Conservation (phyloP, 345 rosid species). For the Hypericum androsaemum region DNA sequence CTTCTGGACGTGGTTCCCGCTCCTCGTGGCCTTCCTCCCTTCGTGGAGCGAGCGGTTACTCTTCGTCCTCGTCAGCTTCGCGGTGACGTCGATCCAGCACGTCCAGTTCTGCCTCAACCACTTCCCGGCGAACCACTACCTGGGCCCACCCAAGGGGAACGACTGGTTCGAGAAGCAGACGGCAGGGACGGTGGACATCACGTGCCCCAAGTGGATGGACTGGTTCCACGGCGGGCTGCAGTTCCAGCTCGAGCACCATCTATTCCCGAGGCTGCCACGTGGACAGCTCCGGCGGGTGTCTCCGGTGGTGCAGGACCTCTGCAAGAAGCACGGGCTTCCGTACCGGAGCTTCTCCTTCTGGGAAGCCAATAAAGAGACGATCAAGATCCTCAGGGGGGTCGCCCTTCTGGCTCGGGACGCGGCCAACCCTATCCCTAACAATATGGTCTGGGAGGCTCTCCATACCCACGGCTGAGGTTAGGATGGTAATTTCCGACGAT, state of each 20-base stretch:
- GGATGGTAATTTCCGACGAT: not conserved
- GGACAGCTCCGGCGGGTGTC: slow-evolving; percentile 64
- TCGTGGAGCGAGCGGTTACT: slow-evolving; percentile 63
- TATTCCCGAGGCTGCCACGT: slow-evolving; percentile 86
- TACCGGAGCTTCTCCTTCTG: slow-evolving; percentile 67
- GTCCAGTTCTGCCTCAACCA: slow-evolving; percentile 83
- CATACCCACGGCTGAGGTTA: slow-evolving; percentile 63
- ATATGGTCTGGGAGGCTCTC: slow-evolving; percentile 82
- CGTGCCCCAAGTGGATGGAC: slow-evolving; percentile 80
- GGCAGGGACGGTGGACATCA: slow-evolving; percentile 66
- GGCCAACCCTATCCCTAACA: slow-evolving; percentile 49
- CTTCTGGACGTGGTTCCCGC: slow-evolving; percentile 93
- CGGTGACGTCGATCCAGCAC: slow-evolving; percentile 68
- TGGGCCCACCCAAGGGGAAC: slow-evolving; percentile 65
- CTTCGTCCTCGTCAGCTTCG: slow-evolving; percentile 56
- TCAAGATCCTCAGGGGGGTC: slow-evolving; percentile 52
- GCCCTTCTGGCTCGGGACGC: slow-evolving; percentile 73
- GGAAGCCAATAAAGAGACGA: slow-evolving; percentile 68
- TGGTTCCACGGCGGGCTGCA: slow-evolving; percentile 87
- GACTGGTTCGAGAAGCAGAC: slow-evolving; percentile 97
- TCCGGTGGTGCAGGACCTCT: slow-evolving; percentile 60
- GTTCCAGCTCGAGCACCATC: slow-evolving; percentile 93
- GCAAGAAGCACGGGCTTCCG: slow-evolving; percentile 89
- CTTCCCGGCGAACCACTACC: slow-evolving; percentile 68
- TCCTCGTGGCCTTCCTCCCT: slow-evolving; percentile 64